Evolutionary conservation across 2,329 filamentous ascomycete genomes (phyloP).

Genomic region (Fusarium abutilonis): DNA sequence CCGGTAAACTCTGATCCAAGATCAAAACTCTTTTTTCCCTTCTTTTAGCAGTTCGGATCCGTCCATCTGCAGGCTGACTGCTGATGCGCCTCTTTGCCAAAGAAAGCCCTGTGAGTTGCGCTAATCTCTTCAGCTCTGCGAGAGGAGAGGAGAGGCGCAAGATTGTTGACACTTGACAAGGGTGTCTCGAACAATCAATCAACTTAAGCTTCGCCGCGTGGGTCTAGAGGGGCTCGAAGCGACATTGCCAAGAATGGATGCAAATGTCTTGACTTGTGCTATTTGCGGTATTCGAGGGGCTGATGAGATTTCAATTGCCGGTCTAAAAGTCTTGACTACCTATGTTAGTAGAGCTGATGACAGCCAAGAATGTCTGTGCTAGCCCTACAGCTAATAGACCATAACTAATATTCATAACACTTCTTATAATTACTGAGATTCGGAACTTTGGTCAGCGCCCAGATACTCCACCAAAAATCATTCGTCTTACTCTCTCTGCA

Average conservation of each 20-base stretch:
- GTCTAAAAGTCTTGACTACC: conserved; percentile 4
- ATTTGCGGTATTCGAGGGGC: conserved; percentile 29
- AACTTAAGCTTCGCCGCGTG: conserved; percentile 45
- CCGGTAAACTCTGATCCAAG: conserved; percentile 3
- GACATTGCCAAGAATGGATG: conserved; percentile 23
- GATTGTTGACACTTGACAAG: conserved; percentile 26
- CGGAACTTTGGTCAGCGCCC: conserved; percentile 2
- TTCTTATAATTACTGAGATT: neutral
- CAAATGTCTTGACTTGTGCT: neutral
- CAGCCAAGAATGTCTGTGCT: neutral
- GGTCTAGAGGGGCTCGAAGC: conserved; percentile 24
- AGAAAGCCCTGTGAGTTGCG: conserved; percentile 22
- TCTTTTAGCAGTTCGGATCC: conserved; percentile 1
- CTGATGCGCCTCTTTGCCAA: neutral
- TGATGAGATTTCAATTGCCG: neutral
- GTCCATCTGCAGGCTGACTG: conserved; percentile 21
- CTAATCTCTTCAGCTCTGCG: conserved; percentile 29
- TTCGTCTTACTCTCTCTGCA: conserved; percentile 12
- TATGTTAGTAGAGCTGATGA: neutral
- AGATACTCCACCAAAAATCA: conserved; percentile 9
- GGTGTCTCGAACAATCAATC: conserved; percentile 39
- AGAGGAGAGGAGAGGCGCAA: conserved; percentile 7
- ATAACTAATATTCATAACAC: neutral
- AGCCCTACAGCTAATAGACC: neutral
- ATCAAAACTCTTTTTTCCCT: neutral